These are phyloP conservation scores for Scedosporium minutisporum DNA, from an alignment of 2,329 filamentous ascomycete species.

Conservation along the genomic window DNA sequence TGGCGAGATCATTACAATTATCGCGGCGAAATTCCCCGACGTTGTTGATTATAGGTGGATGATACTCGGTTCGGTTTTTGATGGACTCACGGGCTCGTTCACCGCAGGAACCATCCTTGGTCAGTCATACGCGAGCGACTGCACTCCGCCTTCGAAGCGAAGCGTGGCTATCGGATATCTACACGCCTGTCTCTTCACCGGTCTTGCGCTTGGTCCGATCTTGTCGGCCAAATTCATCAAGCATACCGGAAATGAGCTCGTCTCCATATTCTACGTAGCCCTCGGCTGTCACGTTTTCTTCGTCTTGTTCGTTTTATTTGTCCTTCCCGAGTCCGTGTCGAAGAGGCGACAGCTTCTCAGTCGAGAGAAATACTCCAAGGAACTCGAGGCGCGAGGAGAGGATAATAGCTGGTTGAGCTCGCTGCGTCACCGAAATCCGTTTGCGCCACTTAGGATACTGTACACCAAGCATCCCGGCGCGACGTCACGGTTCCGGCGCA, in stretches of 20 bases:
- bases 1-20: slow-evolving; percentile 66
- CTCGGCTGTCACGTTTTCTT: slow-evolving; percentile 65
- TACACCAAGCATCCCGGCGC: slow-evolving; percentile 59
- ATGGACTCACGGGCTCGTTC: slow-evolving; percentile 83
- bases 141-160: slow-evolving; percentile 68
- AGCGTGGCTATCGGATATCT: slow-evolving; percentile 83
- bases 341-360: slow-evolving; percentile 61
- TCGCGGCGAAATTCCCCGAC: slow-evolving; percentile 68
- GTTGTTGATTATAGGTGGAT: slow-evolving; percentile 68
- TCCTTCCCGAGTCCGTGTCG: slow-evolving; percentile 79
- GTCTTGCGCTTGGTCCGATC: slow-evolving; percentile 80
- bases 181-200: slow-evolving; percentile 78
- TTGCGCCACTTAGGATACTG: slow-evolving; percentile 69
- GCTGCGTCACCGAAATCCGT: slow-evolving; percentile 49
- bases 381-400: slow-evolving; percentile 27
- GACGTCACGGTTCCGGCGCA: slow-evolving; percentile 55
- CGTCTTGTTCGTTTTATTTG: slow-evolving; percentile 58
- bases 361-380: slow-evolving; percentile 52
- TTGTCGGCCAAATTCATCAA: slow-evolving; percentile 72
- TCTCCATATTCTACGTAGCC: slow-evolving; percentile 79
- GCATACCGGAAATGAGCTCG: slow-evolving; percentile 55
- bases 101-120: slow-evolving; percentile 67
- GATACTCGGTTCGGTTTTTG: slow-evolving; percentile 64
- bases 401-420: slow-evolving; percentile 19
- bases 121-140: slow-evolving; percentile 84